A percentile compares a stretch with the other conserved stretches of the same genome.
Evolutionary conservation across 805 yeast species (phyloP).

Genomic region (Jamesozyma hellenica): DNA sequence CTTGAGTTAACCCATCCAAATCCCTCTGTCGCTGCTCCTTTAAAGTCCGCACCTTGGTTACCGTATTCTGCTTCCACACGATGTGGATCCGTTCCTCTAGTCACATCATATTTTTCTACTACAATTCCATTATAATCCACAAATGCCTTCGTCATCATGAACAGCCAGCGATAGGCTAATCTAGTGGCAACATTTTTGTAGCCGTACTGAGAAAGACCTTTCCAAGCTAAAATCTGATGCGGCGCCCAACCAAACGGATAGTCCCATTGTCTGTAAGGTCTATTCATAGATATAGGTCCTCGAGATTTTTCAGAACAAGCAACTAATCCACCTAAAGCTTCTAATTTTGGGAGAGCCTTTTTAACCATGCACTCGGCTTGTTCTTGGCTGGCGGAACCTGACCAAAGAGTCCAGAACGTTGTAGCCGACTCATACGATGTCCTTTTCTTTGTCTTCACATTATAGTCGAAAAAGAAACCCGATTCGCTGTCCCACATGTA

Average conservation of each 20-base stretch:
- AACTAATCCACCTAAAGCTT: constrained; percentile 79
- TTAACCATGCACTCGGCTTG: constrained; percentile 58
- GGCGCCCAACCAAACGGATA: constrained; percentile 98
- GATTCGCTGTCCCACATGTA: constrained; percentile 75
- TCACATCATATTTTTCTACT: constrained; percentile 89
- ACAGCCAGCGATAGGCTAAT: constrained; percentile 75
- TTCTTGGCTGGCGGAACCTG: constrained; percentile 50
- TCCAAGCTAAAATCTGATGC: constrained; percentile 91
- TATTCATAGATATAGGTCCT: constrained; percentile 52
- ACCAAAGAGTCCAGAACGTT: constrained; percentile 85
- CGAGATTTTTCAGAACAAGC: constrained; percentile 69
- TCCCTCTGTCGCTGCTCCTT: constrained; percentile 89
- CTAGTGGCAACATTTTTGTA: constrained; percentile 53
- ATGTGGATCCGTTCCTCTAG: constrained; percentile 73
- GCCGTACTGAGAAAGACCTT: constrained; percentile 67
- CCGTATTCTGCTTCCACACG: constrained; percentile 93
- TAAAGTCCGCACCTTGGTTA: constrained; percentile 87
- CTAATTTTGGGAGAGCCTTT: constrained; percentile 55
- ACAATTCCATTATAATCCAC: constrained; percentile 89
- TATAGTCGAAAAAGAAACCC: constrained; percentile 76
- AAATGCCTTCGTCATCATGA: constrained; percentile 74
- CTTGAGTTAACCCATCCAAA: constrained; percentile 97
- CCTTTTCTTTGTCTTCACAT: constrained; percentile 45
- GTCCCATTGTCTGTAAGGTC: constrained; percentile 96
- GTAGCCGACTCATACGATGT: constrained; percentile 75